A percentile compares a stretch with the other conserved stretches of the same genome.
These are phyloP conservation scores for Alternaria infectoria DNA, from an alignment of 2,329 filamentous ascomycete species.

Conservation along the genomic window DNA sequence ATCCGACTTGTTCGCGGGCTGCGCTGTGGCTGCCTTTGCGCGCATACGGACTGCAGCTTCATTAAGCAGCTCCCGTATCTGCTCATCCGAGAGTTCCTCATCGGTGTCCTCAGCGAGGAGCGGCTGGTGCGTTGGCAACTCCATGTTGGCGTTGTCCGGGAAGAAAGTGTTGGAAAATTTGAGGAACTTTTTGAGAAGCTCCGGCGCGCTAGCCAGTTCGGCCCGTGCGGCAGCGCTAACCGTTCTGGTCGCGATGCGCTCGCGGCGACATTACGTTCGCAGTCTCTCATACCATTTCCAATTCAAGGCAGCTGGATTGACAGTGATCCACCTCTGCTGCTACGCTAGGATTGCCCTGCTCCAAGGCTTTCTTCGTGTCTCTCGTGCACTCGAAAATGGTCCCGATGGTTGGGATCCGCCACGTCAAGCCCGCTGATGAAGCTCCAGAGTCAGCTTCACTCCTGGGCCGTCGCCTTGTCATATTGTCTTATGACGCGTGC, in stretches of 20 bases:
- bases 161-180: conserved; percentile 28
- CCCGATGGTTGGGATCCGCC: conserved; percentile 9
- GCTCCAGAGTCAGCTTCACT: conserved; percentile 31
- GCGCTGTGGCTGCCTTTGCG: conserved; percentile 45
- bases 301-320: neutral
- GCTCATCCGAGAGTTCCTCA: conserved; percentile 65
- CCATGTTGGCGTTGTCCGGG: conserved; percentile 42
- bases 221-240: conserved; percentile 26
- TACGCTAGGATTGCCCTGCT: neutral
- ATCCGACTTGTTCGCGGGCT: conserved; percentile 33
- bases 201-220: conserved; percentile 29
- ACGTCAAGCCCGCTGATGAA: conserved; percentile 13
- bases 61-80: conserved; percentile 67
- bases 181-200: conserved; percentile 31
- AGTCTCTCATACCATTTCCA: neutral
- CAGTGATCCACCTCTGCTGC: neutral
- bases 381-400: neutral
- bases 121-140: conserved; percentile 46
- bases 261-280: neutral
- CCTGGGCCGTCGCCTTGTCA: conserved; percentile 3
- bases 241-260: neutral
- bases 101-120: conserved; percentile 42
- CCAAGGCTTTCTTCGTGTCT: neutral
- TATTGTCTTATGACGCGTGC: conserved; percentile 29
- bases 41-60: conserved; percentile 67